phyloP scores from a whole-genome alignment of 2,329 filamentous ascomycete species.

The Pseudofabraea citricarpa region DNA sequence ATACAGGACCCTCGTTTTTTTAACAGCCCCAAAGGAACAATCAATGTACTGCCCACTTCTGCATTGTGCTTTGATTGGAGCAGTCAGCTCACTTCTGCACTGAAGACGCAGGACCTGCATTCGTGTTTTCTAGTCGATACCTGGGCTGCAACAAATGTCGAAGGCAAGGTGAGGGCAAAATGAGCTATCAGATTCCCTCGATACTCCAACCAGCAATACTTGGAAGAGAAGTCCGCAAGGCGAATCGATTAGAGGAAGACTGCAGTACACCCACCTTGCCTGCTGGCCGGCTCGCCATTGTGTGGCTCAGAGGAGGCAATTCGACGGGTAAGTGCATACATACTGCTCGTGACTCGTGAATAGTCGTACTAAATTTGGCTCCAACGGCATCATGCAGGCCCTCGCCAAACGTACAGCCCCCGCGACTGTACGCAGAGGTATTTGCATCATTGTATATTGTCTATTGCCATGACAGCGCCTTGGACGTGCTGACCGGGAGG shows the following conservation, averaged over 20 bases:
- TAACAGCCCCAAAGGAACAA: too few relatives aligned
- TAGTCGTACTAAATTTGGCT: slow-evolving; percentile 10
- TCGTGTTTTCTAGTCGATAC: slow-evolving; percentile 1
- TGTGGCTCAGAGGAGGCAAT: background rate
- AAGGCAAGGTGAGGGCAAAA: background rate
- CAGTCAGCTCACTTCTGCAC: background rate
- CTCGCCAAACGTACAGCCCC: too few relatives aligned
- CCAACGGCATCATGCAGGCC: slow-evolving; percentile 13
- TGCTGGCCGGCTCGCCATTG: background rate
- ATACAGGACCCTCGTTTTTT: too few relatives aligned
- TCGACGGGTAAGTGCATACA: slow-evolving; percentile 15
- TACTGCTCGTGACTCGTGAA: slow-evolving; percentile 14
- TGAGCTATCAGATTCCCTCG: background rate
- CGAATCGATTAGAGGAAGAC: background rate
- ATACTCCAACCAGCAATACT: background rate
- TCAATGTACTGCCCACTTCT: too few relatives aligned
- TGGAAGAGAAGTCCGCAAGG: background rate
- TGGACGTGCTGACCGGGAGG: too few relatives aligned
- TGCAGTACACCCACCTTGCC: background rate
- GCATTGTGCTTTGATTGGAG: too few relatives aligned
- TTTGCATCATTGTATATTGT: too few relatives aligned
- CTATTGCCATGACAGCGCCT: too few relatives aligned
- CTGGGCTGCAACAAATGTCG: background rate
- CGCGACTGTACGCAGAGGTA: too few relatives aligned
- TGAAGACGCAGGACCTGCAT: slow-evolving; percentile 1